phyloP scores from a whole-genome alignment of 345 rosid species.

The Eutrema japonicum region DNA sequence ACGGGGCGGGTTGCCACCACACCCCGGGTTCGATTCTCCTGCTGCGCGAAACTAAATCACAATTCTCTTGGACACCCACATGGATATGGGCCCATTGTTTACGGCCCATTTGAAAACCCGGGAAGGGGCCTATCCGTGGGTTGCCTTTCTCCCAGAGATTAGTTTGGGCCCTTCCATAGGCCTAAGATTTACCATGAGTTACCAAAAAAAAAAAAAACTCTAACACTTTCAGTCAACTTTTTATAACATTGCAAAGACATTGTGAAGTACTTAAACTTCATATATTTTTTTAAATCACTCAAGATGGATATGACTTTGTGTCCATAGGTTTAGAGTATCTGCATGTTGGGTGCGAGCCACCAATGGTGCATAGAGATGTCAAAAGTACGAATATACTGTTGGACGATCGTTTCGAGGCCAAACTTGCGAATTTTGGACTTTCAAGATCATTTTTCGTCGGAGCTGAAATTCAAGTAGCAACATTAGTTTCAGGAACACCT shows the following conservation, averaged over 20 bases:
- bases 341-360: constrained; percentile 55
- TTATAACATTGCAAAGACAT: not conserved
- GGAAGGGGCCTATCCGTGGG: no score
- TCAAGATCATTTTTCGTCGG: constrained; percentile 46
- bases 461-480: constrained; percentile 39
- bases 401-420: constrained; percentile 48
- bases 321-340: constrained; percentile 49
- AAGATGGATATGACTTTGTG: not conserved
- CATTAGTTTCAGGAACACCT: constrained; percentile 36
- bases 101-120: no score
- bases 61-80: no score
- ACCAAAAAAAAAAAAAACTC: no score
- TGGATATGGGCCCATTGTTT: no score
- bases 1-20: no score
- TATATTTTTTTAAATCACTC: not conserved
- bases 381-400: constrained; percentile 54
- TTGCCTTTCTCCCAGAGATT: no score
- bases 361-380: constrained; percentile 54
- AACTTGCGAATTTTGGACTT: constrained; percentile 55
- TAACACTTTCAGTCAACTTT: not conserved
- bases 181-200: no score
- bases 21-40: no score
- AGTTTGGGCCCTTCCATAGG: no score
- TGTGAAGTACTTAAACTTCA: not conserved
- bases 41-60: no score